A percentile compares a stretch with the other conserved stretches of the same genome.
Evolutionary conservation across 2,329 filamentous ascomycete species (phyloP).

Genomic region (Aspergillus carbonarius): DNA sequence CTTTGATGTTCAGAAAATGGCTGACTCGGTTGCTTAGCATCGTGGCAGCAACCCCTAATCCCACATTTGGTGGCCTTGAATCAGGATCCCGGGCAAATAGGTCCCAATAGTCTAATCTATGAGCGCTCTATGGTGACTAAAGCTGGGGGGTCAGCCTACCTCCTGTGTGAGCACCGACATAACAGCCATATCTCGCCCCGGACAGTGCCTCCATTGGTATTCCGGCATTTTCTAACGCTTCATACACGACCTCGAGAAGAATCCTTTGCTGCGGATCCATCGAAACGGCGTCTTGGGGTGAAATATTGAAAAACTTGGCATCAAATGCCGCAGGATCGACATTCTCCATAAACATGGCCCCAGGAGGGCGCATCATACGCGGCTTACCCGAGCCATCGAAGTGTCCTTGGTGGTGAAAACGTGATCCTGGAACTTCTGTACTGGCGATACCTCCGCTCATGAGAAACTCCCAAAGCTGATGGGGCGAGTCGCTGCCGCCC

Average conservation of each 20-base stretch:
- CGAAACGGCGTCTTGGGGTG: constrained; percentile 9
- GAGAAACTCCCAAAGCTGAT: constrained; percentile 11
- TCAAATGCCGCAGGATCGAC: constrained; percentile 12
- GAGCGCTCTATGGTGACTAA: not conserved
- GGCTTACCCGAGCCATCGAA: constrained; percentile 9
- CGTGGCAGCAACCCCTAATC: constrained; percentile 22
- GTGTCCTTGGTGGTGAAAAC: constrained; percentile 5
- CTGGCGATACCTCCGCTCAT: constrained; percentile 5
- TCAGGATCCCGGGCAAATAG: constrained; percentile 18
- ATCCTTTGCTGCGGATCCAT: constrained; percentile 16
- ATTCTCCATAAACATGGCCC: constrained; percentile 13
- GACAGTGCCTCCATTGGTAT: constrained; percentile 16
- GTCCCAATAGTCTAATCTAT: constrained; percentile 23
- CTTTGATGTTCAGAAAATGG: constrained; percentile 39
- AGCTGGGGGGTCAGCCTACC: not conserved
- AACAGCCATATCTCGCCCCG: constrained; percentile 7
- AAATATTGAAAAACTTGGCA: constrained; percentile 15
- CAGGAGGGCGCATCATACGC: constrained; percentile 6
- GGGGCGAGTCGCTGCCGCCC: constrained; percentile 5
- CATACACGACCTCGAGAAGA: constrained; percentile 10
- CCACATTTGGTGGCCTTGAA: constrained; percentile 13
- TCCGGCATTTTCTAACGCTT: constrained; percentile 22
- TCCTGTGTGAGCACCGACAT: constrained; percentile 8
- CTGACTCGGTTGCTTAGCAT: constrained; percentile 35
- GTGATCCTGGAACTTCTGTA: not conserved